A percentile compares a stretch with the other conserved stretches of the same genome.
Conservation (phyloP, 768 basidiomycete species). For the Trametopsis cervina region DNA sequence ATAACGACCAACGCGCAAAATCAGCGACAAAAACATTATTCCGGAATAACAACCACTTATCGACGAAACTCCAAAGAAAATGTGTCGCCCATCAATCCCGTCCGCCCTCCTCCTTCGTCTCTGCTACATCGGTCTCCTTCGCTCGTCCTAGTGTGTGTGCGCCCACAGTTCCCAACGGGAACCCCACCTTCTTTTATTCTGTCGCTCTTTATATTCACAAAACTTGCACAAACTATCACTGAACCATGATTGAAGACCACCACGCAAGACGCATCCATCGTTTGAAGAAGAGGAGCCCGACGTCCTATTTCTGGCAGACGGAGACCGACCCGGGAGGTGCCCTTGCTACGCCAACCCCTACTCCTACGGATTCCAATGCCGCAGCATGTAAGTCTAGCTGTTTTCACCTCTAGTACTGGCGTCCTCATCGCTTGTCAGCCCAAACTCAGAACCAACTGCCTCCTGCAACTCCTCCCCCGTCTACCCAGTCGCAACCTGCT, state of each 20-base stretch:
- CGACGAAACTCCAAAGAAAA: neutral
- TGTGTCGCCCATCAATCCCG: neutral
- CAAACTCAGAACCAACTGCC: too few relatives aligned
- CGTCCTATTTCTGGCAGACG: too few relatives aligned
- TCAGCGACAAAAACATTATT: neutral
- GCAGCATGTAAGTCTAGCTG: conserved; percentile 5
- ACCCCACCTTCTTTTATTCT: conserved; percentile 10
- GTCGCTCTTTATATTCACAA: conserved; percentile 7
- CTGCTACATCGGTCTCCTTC: too few relatives aligned
- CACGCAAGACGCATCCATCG: conserved; percentile 11
- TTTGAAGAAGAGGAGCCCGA: conserved; percentile 13
- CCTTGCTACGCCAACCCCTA: neutral
- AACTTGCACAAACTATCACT: neutral
- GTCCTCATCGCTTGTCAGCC: too few relatives aligned
- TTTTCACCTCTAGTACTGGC: too few relatives aligned
- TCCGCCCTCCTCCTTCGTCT: conserved; percentile 2
- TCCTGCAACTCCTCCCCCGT: neutral
- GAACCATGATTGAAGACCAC: conserved; percentile 4
- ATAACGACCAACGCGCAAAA: neutral
- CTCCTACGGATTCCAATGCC: neutral
- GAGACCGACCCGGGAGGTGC: neutral
- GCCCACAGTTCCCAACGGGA: conserved; percentile 12
- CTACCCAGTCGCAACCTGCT: neutral
- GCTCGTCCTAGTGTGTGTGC: conserved; percentile 1
- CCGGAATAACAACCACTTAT: neutral